Base-by-base conservation (phyloP, 441 rosid genomes). In the Arabidopsis lyrata region DNA sequence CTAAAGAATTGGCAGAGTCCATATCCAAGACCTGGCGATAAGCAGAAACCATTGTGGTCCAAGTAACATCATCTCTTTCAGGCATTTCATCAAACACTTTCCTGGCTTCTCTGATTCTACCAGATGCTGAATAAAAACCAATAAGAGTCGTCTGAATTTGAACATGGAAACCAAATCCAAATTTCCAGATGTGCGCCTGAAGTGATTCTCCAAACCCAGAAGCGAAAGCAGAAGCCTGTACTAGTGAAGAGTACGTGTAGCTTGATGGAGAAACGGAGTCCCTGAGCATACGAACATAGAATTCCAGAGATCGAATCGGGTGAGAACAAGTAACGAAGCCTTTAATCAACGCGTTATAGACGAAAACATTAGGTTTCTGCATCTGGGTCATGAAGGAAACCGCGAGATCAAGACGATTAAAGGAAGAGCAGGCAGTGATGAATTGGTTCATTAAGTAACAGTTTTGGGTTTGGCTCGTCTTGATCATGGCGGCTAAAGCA, bases 61-160 rank as follows among this genome's bases (percentile, higher is more conserved):
- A 86, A 2, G 88, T 68, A 11, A 84, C 35, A 56, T 3, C 78
- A 80, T 88, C 90, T 85, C 90, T 84, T 18, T 84, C 72, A 52
- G 84, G 80, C 85, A 88, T 88, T 83, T 83, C 88, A 68, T 83
- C 86, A 29, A 86, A 88, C 83, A 86, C 83, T 68, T 63, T 81
- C 60, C 78, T 62, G 3, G 92, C 81, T 38, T 86, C 83, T 12
- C 4, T 52, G 50, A 79, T 34, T 59, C 63, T 70, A n/a, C 76
- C 72, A 11, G 68, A 68, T 38, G 0, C 53, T 5, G 87, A 83
- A 15, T 88, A 88, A 39, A 86, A 84, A 55, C 72, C 81, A 27
- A 88, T 58, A 71, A 88, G 65, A 47, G 85, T 77, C 32, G 87
- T 88, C 76, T 83, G 87, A 61, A 88, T 87, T 29, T 79, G 75